Conservation (phyloP, 2,329 filamentous ascomycete species). For the Sporothrix variecibatus region DNA sequence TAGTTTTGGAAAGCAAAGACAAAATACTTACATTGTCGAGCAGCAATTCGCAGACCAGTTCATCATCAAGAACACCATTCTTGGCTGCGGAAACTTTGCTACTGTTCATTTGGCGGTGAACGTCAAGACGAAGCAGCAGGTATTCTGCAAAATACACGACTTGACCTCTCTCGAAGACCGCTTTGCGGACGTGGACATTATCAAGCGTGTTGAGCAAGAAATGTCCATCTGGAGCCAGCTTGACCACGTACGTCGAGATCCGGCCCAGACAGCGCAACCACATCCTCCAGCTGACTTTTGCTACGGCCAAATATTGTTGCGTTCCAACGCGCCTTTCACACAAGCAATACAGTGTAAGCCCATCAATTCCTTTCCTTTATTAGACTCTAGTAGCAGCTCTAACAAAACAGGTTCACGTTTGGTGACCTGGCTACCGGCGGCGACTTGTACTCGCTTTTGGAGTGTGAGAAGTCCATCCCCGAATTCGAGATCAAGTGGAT, state of each 20-base stretch:
- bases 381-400: background rate
- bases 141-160: slow-evolving; percentile 69
- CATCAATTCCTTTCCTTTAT: background rate
- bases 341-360: slow-evolving; percentile 49
- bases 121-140: slow-evolving; percentile 54
- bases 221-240: slow-evolving; percentile 55
- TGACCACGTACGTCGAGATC: slow-evolving; percentile 49
- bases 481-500: slow-evolving; percentile 51
- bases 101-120: slow-evolving; percentile 58
- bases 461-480: slow-evolving; percentile 40
- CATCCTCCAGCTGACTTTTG: slow-evolving; percentile 11
- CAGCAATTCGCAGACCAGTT: slow-evolving; percentile 52
- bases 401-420: slow-evolving; percentile 52
- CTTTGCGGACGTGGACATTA: slow-evolving; percentile 29
- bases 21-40: background rate
- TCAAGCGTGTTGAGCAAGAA: slow-evolving; percentile 49
- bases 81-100: slow-evolving; percentile 58
- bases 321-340: slow-evolving; percentile 54
- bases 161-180: slow-evolving; percentile 41
- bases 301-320: slow-evolving; percentile 56
- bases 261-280: background rate
- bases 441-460: slow-evolving; percentile 54
- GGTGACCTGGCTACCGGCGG: slow-evolving; percentile 59
- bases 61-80: slow-evolving; percentile 48
- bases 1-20: background rate